Conservation (phyloP, 495 filamentous ascomycete genomes). For the Tuber magnatum region DNA sequence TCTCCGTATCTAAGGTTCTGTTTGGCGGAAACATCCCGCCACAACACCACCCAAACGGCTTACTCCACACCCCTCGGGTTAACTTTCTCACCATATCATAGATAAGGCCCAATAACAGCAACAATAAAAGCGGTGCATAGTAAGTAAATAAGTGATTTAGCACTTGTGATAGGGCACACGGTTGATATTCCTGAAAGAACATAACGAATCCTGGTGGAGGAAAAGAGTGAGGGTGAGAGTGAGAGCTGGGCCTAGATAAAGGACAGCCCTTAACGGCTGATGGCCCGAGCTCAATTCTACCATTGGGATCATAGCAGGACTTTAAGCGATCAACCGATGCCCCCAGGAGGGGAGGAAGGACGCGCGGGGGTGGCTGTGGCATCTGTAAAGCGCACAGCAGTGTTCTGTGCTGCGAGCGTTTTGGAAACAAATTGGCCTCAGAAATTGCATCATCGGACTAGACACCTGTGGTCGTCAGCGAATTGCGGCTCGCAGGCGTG, state of each 20-base stretch:
- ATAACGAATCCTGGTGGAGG: neutral
- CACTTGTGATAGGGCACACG: neutral
- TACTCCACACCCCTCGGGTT: neutral
- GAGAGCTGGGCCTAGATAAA: neutral
- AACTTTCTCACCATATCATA: neutral
- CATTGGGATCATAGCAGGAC: neutral
- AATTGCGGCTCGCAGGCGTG: neutral
- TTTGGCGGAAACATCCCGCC: neutral
- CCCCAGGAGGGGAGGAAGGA: neutral
- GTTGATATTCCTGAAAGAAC: neutral
- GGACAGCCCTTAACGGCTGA: neutral
- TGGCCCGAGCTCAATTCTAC: neutral
- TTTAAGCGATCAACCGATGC: constrained; percentile 1
- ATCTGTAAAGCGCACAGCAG: neutral
- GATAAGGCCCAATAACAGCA: neutral
- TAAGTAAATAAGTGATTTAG: neutral
- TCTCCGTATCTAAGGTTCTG: neutral
- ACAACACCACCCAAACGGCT: neutral
- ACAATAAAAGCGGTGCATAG: neutral
- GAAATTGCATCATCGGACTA: neutral
- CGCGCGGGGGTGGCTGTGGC: neutral
- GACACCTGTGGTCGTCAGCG: neutral
- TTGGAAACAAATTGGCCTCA: neutral
- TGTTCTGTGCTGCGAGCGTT: neutral
- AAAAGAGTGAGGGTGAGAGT: neutral